Evolutionary conservation across 2,329 filamentous ascomycete species (phyloP).

Genomic region (Tolypocladium tropicale): DNA sequence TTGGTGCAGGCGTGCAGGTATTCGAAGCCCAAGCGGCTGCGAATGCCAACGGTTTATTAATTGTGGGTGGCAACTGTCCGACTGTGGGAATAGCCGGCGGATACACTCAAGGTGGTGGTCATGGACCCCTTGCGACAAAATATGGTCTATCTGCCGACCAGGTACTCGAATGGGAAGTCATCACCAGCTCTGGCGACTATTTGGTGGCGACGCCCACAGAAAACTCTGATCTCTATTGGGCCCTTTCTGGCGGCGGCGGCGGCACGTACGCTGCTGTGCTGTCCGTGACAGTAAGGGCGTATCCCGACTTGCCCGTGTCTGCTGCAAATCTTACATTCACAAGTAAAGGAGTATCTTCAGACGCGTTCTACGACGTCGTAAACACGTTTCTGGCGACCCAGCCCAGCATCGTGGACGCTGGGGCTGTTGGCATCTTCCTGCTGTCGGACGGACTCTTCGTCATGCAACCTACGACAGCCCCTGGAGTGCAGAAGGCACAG

Average conservation of each 20-base stretch:
- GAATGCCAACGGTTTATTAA: constrained; percentile 30
- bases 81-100: constrained; percentile 50
- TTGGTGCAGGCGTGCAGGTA: constrained; percentile 43
- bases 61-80: constrained; percentile 43
- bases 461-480: background rate
- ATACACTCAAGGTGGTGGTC: constrained; percentile 50
- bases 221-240: constrained; percentile 54
- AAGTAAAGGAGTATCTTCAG: background rate
- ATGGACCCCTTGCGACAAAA: constrained; percentile 39
- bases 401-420: background rate
- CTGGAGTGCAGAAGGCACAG: background rate
- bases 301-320: constrained; percentile 30
- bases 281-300: constrained; percentile 42
- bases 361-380: background rate
- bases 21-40: constrained; percentile 35
- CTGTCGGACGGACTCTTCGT: background rate
- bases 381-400: background rate
- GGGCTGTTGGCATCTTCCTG: background rate
- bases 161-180: constrained; percentile 42
- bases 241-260: constrained; percentile 47
- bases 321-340: constrained; percentile 33
- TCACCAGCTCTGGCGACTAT: constrained; percentile 39
- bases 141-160: constrained; percentile 54
- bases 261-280: constrained; percentile 48
- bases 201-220: constrained; percentile 33